Conservation (phyloP, 2,329 filamentous ascomycete genomes). For the Trichoderma atrobrunneum region DNA sequence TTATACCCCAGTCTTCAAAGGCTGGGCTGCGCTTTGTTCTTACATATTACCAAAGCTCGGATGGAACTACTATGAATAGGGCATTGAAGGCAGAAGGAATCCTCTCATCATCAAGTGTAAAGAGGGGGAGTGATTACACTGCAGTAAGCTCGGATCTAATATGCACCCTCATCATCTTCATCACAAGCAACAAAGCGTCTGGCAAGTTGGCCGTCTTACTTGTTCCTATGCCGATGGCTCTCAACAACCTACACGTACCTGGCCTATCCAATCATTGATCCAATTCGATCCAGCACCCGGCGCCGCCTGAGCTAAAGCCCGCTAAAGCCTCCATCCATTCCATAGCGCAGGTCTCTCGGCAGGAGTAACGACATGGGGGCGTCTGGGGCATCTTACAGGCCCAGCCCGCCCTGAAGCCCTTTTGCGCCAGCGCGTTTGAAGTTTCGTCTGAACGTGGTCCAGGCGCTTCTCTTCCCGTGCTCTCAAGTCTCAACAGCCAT, state of each 20-base stretch:
- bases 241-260: neutral
- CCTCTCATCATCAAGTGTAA: neutral
- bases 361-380: neutral
- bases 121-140: neutral
- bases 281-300: neutral
- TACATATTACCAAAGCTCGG: too few species aligned
- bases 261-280: neutral
- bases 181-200: neutral
- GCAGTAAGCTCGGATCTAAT: neutral
- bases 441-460: neutral
- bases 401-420: neutral
- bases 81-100: neutral
- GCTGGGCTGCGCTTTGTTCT: neutral
- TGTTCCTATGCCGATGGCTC: neutral
- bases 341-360: neutral
- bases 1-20: neutral
- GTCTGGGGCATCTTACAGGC: constrained; percentile 5
- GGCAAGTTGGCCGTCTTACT: neutral
- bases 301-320: neutral
- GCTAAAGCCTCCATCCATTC: neutral
- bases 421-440: neutral
- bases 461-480: too few species aligned
- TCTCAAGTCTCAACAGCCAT: too few species aligned
- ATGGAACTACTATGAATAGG: neutral
- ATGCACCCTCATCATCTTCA: neutral